phyloP scores from a whole-genome alignment of 345 rosid genomes.

The Bruguiera gymnorhiza region DNA sequence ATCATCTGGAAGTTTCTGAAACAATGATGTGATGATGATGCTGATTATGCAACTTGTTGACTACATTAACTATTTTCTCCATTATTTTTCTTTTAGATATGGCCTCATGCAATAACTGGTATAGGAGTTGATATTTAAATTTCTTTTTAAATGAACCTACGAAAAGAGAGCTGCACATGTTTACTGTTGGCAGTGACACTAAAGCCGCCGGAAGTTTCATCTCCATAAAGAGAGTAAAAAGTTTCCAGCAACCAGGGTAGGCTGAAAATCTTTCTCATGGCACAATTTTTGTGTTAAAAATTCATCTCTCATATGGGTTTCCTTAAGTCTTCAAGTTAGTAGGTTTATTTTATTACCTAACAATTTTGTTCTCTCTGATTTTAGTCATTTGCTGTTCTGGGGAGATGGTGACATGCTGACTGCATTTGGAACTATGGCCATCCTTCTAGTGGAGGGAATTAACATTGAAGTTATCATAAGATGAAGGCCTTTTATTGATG shows the following conservation, averaged over 20 bases:
- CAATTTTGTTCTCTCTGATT: background rate
- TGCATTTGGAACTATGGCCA: background rate
- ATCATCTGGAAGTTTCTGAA: background rate
- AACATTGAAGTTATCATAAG: background rate
- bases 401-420: background rate
- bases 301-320: background rate
- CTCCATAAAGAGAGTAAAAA: slow-evolving; percentile 6
- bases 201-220: background rate
- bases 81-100: slow-evolving; percentile 5
- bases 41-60: slow-evolving; percentile 11
- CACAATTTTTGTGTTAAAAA: background rate
- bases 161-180: slow-evolving; percentile 10
- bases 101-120: slow-evolving; percentile 14
- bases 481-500: background rate
- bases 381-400: background rate
- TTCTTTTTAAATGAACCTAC: slow-evolving; percentile 8
- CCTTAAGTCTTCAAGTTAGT: background rate
- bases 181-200: background rate
- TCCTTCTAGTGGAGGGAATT: background rate
- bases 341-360: background rate
- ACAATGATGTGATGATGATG: background rate
- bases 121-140: background rate
- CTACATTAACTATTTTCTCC: slow-evolving; percentile 1
- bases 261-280: slow-evolving; percentile 5
- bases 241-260: background rate